These are phyloP conservation scores for Veloboletus limbatus DNA, from an alignment of 1,284 basidiomycete genomes.

Conservation along the genomic window DNA sequence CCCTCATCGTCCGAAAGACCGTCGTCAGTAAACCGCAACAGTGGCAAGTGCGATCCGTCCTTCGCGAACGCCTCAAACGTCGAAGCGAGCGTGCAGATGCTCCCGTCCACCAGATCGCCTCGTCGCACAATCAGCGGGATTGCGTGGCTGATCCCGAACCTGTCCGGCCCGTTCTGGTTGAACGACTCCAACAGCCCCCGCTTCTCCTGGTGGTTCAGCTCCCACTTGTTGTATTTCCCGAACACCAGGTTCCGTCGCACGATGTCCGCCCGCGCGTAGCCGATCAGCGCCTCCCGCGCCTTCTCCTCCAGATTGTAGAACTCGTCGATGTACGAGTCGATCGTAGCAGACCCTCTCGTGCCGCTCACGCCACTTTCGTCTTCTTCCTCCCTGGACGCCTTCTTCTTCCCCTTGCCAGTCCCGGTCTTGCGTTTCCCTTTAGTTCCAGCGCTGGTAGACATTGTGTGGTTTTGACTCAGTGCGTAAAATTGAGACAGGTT, in stretches of 20 bases:
- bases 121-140: background rate
- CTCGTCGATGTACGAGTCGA: too few relatives aligned
- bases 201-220: background rate
- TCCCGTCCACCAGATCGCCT: too few relatives aligned
- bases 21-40: background rate
- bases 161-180: background rate
- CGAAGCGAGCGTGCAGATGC: too few relatives aligned
- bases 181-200: background rate
- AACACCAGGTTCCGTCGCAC: background rate
- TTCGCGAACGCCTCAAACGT: background rate
- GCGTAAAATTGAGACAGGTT: too few relatives aligned
- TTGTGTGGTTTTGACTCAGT: too few relatives aligned
- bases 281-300: background rate
- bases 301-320: conserved; percentile 1
- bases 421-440: too few relatives aligned
- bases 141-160: background rate
- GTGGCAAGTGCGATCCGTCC: background rate
- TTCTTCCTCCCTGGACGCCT: too few relatives aligned
- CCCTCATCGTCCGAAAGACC: background rate
- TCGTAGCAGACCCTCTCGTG: too few relatives aligned
- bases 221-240: background rate
- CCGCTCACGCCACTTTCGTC: too few relatives aligned
- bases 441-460: too few relatives aligned
- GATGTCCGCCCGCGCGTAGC: background rate
- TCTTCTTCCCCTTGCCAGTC: too few relatives aligned